Percentiles rank a stretch among this genome's conserved stretches.
Conservation (phyloP, 1,284 basidiomycete species). For the Cutaneotrichosporon arboriforme region DNA sequence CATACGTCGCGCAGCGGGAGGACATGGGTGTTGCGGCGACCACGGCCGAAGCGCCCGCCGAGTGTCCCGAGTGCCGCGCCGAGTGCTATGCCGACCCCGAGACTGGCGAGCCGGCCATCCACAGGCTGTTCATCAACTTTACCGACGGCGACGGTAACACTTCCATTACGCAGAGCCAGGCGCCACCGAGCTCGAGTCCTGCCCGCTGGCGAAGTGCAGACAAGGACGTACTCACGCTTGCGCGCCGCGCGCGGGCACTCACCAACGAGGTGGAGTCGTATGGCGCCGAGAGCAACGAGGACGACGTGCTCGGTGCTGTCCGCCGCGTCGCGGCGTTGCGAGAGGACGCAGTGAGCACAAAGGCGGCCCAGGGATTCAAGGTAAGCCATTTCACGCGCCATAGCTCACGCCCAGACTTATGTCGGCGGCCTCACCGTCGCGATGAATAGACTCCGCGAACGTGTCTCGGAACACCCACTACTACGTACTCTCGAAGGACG, state of each 20-base stretch:
- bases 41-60: constrained; percentile 29
- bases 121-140: constrained; percentile 37
- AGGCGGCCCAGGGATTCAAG: constrained; percentile 28
- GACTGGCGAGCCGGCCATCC: constrained; percentile 28
- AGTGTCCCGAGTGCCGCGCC: constrained; percentile 37
- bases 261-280: constrained; percentile 22
- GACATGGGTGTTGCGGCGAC: constrained; percentile 16
- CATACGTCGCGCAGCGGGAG: constrained; percentile 18
- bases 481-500: constrained; percentile 16
- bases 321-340: constrained; percentile 21
- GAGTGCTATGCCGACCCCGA: constrained; percentile 35
- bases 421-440: constrained; percentile 26
- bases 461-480: constrained; percentile 24
- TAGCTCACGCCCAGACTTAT: constrained; percentile 26
- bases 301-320: constrained; percentile 23
- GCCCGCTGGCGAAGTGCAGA: constrained; percentile 13
- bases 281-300: constrained; percentile 18
- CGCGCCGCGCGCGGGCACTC: constrained; percentile 28
- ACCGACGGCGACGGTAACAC: constrained; percentile 10
- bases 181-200: not conserved
- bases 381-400: constrained; percentile 15
- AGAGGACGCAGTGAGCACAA: constrained; percentile 15
- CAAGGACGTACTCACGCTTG: constrained; percentile 25
- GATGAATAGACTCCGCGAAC: constrained; percentile 20
- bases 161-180: not conserved